Percentiles rank a stretch among this genome's conserved stretches.
These are phyloP conservation scores for Canna indica DNA, from an alignment of 176 grass and related monocot genomes.

Conservation along the genomic window DNA sequence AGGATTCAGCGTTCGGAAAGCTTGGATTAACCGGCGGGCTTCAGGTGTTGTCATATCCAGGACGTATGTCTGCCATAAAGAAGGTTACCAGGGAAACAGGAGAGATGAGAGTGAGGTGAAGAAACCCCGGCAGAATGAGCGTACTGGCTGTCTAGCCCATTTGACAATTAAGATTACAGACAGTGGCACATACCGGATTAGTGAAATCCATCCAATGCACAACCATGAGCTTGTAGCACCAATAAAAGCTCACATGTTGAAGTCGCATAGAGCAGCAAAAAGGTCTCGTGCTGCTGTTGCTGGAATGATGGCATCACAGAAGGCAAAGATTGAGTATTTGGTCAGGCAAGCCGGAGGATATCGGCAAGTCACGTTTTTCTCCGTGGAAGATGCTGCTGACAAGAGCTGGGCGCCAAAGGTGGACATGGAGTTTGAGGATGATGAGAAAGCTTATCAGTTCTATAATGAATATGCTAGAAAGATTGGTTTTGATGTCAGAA, in stretches of 20 bases:
- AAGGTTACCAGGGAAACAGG: conserved; percentile 27
- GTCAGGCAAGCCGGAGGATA: conserved; percentile 19
- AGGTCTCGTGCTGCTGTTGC: neutral
- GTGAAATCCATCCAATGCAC: conserved; percentile 34
- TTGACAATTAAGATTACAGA: conserved; percentile 29
- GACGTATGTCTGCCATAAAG: conserved; percentile 35
- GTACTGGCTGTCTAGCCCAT: conserved; percentile 39
- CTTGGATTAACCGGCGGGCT: conserved; percentile 26
- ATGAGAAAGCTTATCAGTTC: conserved; percentile 34
- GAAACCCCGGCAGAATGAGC: conserved; percentile 23
- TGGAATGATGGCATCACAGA: conserved; percentile 5
- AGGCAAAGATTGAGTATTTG: conserved; percentile 17
- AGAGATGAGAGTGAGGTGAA: conserved; percentile 27
- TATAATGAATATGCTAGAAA: conserved; percentile 36
- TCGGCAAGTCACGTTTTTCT: conserved; percentile 8
- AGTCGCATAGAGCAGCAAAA: conserved; percentile 10
- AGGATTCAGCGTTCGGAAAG: conserved; percentile 31
- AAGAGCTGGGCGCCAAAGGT: conserved; percentile 22
- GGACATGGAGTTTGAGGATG: conserved; percentile 45
- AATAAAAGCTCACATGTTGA: conserved; percentile 1
- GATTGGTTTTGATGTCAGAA: conserved; percentile 40
- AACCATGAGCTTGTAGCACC: conserved; percentile 16
- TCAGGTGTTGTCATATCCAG: conserved; percentile 27
- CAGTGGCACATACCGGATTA: conserved; percentile 26
- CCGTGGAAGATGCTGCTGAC: conserved; percentile 19